phyloP scores from a whole-genome alignment of 2,329 filamentous ascomycete species.

The Diaporthe humulicola region DNA sequence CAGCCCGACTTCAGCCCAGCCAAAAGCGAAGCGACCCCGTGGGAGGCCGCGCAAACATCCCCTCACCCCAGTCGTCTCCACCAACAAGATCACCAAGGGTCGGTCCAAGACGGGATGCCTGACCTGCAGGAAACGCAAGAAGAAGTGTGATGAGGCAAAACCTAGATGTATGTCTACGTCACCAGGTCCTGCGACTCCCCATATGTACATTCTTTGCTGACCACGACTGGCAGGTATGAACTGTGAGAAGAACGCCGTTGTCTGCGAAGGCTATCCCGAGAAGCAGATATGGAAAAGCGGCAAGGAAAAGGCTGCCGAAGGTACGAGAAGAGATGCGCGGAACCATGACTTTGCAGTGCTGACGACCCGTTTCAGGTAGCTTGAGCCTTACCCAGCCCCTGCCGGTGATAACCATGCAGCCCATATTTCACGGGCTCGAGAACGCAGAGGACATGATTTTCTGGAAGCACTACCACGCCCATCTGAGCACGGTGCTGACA shows the following conservation, averaged over 20 bases:
- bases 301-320: slow-evolving; percentile 80
- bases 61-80: slow-evolving; percentile 66
- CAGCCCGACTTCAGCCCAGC: slow-evolving; percentile 44
- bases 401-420: slow-evolving; percentile 69
- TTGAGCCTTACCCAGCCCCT: slow-evolving; percentile 58
- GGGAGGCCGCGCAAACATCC: slow-evolving; percentile 88
- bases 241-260: slow-evolving; percentile 92
- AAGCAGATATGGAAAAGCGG: slow-evolving; percentile 91
- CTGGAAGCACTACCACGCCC: slow-evolving; percentile 84
- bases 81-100: slow-evolving; percentile 83
- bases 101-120: slow-evolving; percentile 78
- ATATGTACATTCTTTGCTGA: background rate
- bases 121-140: slow-evolving; percentile 77
- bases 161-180: slow-evolving; percentile 73
- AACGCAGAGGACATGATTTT: slow-evolving; percentile 84
- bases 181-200: background rate
- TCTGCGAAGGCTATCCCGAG: slow-evolving; percentile 91
- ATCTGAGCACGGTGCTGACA: slow-evolving; percentile 84
- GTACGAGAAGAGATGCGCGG: slow-evolving; percentile 52
- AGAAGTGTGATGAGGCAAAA: slow-evolving; percentile 80
- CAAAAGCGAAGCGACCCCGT: slow-evolving; percentile 74
- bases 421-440: slow-evolving; percentile 85
- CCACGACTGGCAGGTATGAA: slow-evolving; percentile 73
- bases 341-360: slow-evolving; percentile 2
- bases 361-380: slow-evolving; percentile 22